These are phyloP conservation scores for Aureobasidium namibiae DNA, from an alignment of 2,329 filamentous ascomycete genomes.

Conservation along the genomic window DNA sequence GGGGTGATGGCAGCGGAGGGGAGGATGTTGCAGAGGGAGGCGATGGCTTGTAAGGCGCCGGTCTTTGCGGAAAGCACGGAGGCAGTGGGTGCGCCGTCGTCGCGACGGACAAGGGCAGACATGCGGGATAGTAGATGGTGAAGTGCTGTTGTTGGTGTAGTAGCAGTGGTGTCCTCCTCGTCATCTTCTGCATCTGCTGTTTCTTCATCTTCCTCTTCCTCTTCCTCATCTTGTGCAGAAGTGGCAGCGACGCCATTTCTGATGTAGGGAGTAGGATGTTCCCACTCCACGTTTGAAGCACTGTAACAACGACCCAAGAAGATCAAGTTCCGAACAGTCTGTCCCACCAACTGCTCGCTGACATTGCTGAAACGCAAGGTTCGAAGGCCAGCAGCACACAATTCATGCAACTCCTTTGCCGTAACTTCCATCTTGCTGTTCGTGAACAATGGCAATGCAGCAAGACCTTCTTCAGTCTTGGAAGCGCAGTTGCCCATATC, in stretches of 20 bases:
- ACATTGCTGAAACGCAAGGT: slow-evolving; percentile 49
- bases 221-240: slow-evolving; percentile 37
- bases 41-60: slow-evolving; percentile 65
- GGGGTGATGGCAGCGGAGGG: slow-evolving; percentile 49
- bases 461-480: slow-evolving; percentile 38
- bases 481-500: slow-evolving; percentile 64
- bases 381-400: slow-evolving; percentile 49
- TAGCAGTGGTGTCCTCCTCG: slow-evolving; percentile 24
- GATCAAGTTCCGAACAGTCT: slow-evolving; percentile 71
- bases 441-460: slow-evolving; percentile 55
- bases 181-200: slow-evolving; percentile 36
- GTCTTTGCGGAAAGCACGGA: slow-evolving; percentile 64
- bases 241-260: slow-evolving; percentile 35
- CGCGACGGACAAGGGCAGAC: slow-evolving; percentile 69
- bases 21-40: slow-evolving; percentile 58
- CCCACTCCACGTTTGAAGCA: slow-evolving; percentile 46
- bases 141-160: slow-evolving; percentile 43
- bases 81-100: slow-evolving; percentile 49
- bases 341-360: slow-evolving; percentile 64
- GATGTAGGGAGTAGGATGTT: slow-evolving; percentile 33
- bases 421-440: slow-evolving; percentile 63
- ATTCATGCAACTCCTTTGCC: slow-evolving; percentile 53
- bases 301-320: slow-evolving; percentile 65
- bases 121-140: slow-evolving; percentile 72
- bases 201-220: slow-evolving; percentile 39